Conservation (phyloP, 2,329 filamentous ascomycete genomes). For the Curvularia hawaiiensis region DNA sequence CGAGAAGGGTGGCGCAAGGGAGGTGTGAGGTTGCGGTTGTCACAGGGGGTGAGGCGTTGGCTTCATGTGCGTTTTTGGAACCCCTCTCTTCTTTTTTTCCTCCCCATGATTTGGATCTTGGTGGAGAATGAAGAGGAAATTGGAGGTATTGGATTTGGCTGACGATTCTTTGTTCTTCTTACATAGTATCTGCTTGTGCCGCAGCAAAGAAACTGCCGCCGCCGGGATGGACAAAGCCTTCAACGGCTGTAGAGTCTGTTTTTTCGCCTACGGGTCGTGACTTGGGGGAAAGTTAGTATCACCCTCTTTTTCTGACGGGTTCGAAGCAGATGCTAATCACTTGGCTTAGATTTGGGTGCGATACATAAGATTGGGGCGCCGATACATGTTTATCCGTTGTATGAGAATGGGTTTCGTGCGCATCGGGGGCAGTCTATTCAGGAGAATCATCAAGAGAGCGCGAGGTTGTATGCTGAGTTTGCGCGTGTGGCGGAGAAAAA, state of each 20-base stretch:
- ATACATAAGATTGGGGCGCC: constrained; percentile 65
- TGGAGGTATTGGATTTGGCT: no score
- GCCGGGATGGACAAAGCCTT: constrained; percentile 62
- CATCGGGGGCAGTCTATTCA: constrained; percentile 58
- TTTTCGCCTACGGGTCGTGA: constrained; percentile 58
- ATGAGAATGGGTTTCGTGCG: constrained; percentile 68
- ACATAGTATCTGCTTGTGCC: constrained; percentile 56
- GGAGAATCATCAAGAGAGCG: constrained; percentile 65
- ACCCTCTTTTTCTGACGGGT: constrained; percentile 13
- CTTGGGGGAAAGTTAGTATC: constrained; percentile 49
- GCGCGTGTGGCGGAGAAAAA: constrained; percentile 61
- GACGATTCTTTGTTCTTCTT: background rate
- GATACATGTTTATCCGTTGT: constrained; percentile 71
- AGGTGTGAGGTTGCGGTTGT: constrained; percentile 61
- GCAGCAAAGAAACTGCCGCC: constrained; percentile 61
- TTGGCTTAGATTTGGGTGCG: constrained; percentile 57
- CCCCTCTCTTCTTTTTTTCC: background rate
- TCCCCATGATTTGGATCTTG: no score
- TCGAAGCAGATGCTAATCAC: background rate
- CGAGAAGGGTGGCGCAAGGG: constrained; percentile 60
- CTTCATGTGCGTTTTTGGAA: constrained; percentile 55
- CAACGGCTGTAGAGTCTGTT: constrained; percentile 54
- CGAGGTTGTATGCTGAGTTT: constrained; percentile 65
- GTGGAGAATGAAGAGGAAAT: no score
- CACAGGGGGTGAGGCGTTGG: constrained; percentile 68